A percentile compares a stretch with the other conserved stretches of the same genome.
Evolutionary conservation across 2,329 filamentous ascomycete genomes (phyloP).

Genomic region (Fusarium oligoseptatum): DNA sequence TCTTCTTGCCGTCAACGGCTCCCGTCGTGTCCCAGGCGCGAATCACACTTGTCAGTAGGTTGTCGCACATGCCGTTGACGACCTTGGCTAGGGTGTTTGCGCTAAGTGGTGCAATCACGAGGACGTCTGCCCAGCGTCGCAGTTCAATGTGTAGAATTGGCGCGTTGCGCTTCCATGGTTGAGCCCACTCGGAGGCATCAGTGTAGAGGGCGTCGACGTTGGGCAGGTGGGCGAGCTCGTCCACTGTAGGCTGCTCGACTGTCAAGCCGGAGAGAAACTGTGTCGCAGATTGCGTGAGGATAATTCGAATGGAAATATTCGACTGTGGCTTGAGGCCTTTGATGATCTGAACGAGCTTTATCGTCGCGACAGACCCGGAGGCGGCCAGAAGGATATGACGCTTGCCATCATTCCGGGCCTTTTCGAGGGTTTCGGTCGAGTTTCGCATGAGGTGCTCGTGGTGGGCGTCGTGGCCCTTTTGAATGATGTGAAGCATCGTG

Average conservation of each 20-base stretch:
- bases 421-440: slow-evolving; percentile 51
- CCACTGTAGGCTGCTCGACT: slow-evolving; percentile 79
- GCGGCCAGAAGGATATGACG: slow-evolving; percentile 59
- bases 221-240: slow-evolving; percentile 68
- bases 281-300: slow-evolving; percentile 80
- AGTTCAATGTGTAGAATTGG: slow-evolving; percentile 92
- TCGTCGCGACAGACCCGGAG: slow-evolving; percentile 80
- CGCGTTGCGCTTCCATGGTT: slow-evolving; percentile 82
- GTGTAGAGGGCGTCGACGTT: slow-evolving; percentile 86
- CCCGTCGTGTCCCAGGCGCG: slow-evolving; percentile 90
- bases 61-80: slow-evolving; percentile 81
- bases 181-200: slow-evolving; percentile 87
- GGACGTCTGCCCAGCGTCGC: slow-evolving; percentile 80
- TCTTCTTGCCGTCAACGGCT: slow-evolving; percentile 67
- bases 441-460: slow-evolving; percentile 40
- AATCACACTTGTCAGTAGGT: slow-evolving; percentile 79
- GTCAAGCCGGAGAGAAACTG: slow-evolving; percentile 84
- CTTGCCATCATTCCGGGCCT: slow-evolving; percentile 55
- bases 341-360: slow-evolving; percentile 81
- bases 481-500: slow-evolving; percentile 41
- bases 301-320: slow-evolving; percentile 83
- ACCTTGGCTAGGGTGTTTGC: slow-evolving; percentile 92
- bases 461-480: slow-evolving; percentile 42
- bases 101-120: slow-evolving; percentile 84
- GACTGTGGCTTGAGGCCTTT: slow-evolving; percentile 64